phyloP scores from a whole-genome alignment of 495 filamentous ascomycete genomes.

The Penicillium paxilli region DNA sequence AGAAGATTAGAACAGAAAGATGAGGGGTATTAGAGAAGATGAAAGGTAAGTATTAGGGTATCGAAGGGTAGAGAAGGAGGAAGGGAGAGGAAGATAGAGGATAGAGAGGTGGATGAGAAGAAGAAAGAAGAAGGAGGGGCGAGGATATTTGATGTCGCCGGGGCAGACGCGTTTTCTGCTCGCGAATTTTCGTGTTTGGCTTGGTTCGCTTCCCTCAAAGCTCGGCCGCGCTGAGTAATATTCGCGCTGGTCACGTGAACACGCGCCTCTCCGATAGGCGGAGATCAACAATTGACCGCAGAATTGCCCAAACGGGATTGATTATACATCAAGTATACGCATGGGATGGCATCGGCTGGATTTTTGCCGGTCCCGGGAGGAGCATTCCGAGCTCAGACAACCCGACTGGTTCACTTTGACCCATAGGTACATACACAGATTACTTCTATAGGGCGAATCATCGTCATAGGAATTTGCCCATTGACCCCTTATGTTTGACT shows the following conservation, averaged over 20 bases:
- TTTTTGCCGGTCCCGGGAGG: conserved; percentile 10
- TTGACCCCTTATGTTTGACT: not conserved
- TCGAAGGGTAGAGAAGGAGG: conserved; percentile 1
- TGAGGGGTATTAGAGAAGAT: conserved; percentile 3
- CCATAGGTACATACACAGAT: too few relatives aligned
- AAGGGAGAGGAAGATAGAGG: conserved; percentile 16
- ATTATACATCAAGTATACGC: too few relatives aligned
- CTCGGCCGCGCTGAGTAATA: conserved; percentile 14
- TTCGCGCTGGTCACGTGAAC: conserved; percentile 23
- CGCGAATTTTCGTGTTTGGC: conserved; percentile 45
- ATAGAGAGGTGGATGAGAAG: conserved; percentile 15
- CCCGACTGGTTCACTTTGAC: not conserved
- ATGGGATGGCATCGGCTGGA: conserved; percentile 12
- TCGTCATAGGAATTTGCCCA: not conserved
- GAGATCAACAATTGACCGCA: not conserved
- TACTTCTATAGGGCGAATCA: not conserved
- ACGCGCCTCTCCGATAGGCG: conserved; percentile 10
- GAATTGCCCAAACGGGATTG: too few relatives aligned
- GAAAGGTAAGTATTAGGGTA: conserved; percentile 8
- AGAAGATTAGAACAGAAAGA: conserved; percentile 7
- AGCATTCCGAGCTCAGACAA: conserved; percentile 24
- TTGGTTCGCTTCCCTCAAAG: conserved; percentile 28
- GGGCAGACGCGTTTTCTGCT: conserved; percentile 37
- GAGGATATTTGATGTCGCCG: conserved; percentile 40
- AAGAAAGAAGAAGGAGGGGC: conserved; percentile 39